Evolutionary conservation across 2,329 filamentous ascomycete genomes (phyloP).

Genomic region (Alternaria tenuissima): DNA sequence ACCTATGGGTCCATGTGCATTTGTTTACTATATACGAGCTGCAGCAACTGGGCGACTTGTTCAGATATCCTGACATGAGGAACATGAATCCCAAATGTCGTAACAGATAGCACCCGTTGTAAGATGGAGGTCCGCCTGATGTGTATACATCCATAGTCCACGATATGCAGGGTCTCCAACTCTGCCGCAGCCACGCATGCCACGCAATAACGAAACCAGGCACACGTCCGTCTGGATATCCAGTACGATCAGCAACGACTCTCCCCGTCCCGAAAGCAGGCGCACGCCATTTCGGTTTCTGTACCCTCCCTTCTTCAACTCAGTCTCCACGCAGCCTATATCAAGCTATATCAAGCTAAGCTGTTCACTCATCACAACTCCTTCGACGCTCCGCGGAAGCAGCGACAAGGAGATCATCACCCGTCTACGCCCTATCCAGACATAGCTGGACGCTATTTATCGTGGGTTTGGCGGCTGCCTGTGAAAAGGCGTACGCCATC

Average conservation of each 20-base stretch:
- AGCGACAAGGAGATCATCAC: slow-evolving; percentile 1
- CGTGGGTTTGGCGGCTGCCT: slow-evolving; percentile 1
- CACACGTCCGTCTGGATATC: background rate
- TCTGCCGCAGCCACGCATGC: background rate
- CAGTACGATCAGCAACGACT: background rate
- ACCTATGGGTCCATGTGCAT: background rate
- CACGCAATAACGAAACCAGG: background rate
- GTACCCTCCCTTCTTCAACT: background rate
- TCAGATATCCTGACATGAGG: background rate
- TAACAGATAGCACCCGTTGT: background rate
- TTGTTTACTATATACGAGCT: background rate
- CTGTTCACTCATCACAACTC: slow-evolving; percentile 3
- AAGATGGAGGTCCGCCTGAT: background rate
- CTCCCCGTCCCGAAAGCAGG: background rate
- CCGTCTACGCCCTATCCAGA: slow-evolving; percentile 1
- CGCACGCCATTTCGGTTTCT: background rate
- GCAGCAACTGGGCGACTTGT: background rate
- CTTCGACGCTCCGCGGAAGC: slow-evolving; percentile 2
- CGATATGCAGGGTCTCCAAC: background rate
- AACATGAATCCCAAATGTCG: background rate
- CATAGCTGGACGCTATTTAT: background rate
- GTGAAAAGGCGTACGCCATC: background rate
- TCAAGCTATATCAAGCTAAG: slow-evolving; percentile 1
- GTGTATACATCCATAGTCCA: background rate
- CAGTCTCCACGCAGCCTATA: slow-evolving; percentile 1